phyloP scores from a whole-genome alignment of 1,284 basidiomycete species.

The Irpex sp. region DNA sequence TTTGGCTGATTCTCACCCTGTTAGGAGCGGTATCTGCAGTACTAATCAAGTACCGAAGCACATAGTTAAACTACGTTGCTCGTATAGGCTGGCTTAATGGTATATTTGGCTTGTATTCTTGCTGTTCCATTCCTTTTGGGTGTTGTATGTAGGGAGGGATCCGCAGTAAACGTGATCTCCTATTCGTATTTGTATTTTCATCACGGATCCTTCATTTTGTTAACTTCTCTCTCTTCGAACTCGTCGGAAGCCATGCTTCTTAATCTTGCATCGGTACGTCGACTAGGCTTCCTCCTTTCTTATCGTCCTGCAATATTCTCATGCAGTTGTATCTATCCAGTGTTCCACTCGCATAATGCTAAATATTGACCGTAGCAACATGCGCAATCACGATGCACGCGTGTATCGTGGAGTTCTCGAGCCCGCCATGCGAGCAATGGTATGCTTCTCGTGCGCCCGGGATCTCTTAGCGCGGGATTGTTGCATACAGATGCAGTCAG shows the following conservation, averaged over 20 bases:
- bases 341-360: too few species aligned
- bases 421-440: not conserved
- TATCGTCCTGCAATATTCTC: not conserved
- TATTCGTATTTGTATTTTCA: too few species aligned
- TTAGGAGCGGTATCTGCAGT: conserved; percentile 7
- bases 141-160: not conserved
- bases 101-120: not conserved
- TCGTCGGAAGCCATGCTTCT: too few species aligned
- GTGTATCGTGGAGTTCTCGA: not conserved
- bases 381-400: not conserved
- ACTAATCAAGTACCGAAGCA: conserved; percentile 8
- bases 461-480: not conserved
- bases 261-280: too few species aligned
- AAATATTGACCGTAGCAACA: not conserved
- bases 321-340: too few species aligned
- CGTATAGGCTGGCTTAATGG: not conserved
- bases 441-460: not conserved
- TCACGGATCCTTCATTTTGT: too few species aligned
- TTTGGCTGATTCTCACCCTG: conserved; percentile 15
- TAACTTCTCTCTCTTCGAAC: too few species aligned
- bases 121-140: not conserved
- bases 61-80: not conserved
- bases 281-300: not conserved
- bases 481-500: not conserved
- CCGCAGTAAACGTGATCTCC: too few species aligned